Conservation (phyloP, 306 rosid genomes). For the Fagus crenata region DNA sequence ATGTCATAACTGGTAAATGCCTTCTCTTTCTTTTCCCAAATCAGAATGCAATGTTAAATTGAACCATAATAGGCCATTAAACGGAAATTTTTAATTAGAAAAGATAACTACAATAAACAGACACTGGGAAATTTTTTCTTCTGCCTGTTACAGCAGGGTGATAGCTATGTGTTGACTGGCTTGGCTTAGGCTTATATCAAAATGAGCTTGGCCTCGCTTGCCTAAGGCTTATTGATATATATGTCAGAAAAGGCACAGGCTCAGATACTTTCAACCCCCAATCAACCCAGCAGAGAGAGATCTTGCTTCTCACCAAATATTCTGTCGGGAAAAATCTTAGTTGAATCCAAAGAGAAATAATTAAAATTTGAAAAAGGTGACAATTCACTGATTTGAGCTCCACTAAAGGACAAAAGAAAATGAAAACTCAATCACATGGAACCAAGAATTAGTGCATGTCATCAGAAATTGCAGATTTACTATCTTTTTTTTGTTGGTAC, state of each 20-base stretch:
- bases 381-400: not conserved
- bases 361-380: not conserved
- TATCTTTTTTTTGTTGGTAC: too few relatives aligned
- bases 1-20: constrained; percentile 4
- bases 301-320: not conserved
- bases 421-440: too few relatives aligned
- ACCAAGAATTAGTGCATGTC: too few relatives aligned
- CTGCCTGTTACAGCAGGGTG: not conserved
- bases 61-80: not conserved
- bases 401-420: too few relatives aligned
- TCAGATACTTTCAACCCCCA: not conserved
- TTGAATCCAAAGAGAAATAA: not conserved
- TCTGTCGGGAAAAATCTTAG: not conserved
- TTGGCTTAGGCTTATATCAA: not conserved
- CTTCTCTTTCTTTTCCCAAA: not conserved
- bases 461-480: too few relatives aligned
- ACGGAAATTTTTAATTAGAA: not conserved
- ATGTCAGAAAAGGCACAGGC: not conserved
- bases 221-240: not conserved
- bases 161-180: not conserved
- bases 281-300: not conserved
- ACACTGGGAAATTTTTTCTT: not conserved
- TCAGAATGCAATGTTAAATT: not conserved
- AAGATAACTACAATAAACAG: not conserved
- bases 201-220: not conserved